These are phyloP conservation scores for Veloboletus limbatus DNA, from an alignment of 1,284 basidiomycete species.

Conservation along the genomic window DNA sequence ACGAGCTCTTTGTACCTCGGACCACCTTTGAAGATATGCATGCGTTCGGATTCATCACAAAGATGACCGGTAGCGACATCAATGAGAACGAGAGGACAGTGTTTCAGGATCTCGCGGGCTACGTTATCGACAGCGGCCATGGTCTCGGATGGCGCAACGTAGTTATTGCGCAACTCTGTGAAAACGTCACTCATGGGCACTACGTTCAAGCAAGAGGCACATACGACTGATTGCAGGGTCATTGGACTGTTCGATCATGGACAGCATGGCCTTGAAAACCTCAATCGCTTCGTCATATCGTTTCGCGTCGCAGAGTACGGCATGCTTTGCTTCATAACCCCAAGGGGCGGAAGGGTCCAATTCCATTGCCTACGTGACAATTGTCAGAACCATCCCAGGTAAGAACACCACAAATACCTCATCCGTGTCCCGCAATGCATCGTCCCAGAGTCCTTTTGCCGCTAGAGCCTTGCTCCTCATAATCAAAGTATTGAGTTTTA, in stretches of 20 bases:
- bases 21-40: background rate
- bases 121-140: background rate
- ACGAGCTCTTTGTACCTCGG: background rate
- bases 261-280: slow-evolving; percentile 1
- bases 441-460: background rate
- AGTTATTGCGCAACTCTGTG: slow-evolving; percentile 1
- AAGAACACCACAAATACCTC: background rate
- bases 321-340: slow-evolving; percentile 2
- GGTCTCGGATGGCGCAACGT: background rate
- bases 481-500: background rate
- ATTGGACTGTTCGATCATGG: slow-evolving; percentile 2
- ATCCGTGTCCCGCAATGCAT: slow-evolving; percentile 3
- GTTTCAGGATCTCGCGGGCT: background rate
- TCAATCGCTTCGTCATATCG: slow-evolving; percentile 5
- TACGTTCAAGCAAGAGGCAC: background rate
- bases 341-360: background rate
- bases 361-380: background rate
- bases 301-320: background rate
- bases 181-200: background rate
- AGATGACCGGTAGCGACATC: background rate
- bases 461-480: slow-evolving; percentile 2
- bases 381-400: background rate
- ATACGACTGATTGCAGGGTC: background rate
- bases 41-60: background rate
- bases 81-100: background rate